Conservation (phyloP, 768 basidiomycete genomes). For the Psilocybe subaeruginosa region DNA sequence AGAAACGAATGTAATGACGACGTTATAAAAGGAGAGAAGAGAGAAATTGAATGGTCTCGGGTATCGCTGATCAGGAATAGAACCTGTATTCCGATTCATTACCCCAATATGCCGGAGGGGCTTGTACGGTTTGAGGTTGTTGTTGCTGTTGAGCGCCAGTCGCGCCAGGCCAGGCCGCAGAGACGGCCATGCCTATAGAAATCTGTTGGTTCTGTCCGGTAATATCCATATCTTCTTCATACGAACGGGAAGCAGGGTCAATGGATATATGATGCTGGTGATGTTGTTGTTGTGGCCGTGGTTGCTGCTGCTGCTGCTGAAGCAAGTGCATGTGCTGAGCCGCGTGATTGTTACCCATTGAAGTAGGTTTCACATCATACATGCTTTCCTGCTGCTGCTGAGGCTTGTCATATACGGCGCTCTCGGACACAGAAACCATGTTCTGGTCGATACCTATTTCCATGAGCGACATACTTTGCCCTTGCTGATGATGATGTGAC, state of each 20-base stretch:
- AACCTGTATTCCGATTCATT: slow-evolving; percentile 16
- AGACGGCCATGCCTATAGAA: slow-evolving; percentile 8
- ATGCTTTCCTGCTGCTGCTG: slow-evolving; percentile 23
- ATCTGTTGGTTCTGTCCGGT: slow-evolving; percentile 5
- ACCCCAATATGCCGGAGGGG: slow-evolving; percentile 19
- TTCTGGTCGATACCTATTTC: slow-evolving; percentile 21
- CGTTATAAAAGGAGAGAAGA: neutral
- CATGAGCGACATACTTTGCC: slow-evolving; percentile 11
- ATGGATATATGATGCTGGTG: slow-evolving; percentile 15
- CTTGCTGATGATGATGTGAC: slow-evolving; percentile 9
- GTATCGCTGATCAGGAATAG: slow-evolving; percentile 10
- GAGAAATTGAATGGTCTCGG: neutral
- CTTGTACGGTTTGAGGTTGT: slow-evolving; percentile 2
- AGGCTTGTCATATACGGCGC: slow-evolving; percentile 25
- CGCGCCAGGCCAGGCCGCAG: slow-evolving; percentile 1
- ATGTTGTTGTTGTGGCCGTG: slow-evolving; percentile 18
- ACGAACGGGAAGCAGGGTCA: slow-evolving; percentile 4
- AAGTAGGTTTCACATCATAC: slow-evolving; percentile 32
- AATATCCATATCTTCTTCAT: slow-evolving; percentile 13
- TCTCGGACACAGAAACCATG: slow-evolving; percentile 17
- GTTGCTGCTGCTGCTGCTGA: slow-evolving; percentile 21
- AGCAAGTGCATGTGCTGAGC: slow-evolving; percentile 20
- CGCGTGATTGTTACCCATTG: slow-evolving; percentile 19
- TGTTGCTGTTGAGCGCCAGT: slow-evolving; percentile 10
- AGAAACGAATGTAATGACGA: no score